Base-by-base conservation (phyloP, 768 basidiomycete genomes). In the Brasilioporus rufonigricans region DNA sequence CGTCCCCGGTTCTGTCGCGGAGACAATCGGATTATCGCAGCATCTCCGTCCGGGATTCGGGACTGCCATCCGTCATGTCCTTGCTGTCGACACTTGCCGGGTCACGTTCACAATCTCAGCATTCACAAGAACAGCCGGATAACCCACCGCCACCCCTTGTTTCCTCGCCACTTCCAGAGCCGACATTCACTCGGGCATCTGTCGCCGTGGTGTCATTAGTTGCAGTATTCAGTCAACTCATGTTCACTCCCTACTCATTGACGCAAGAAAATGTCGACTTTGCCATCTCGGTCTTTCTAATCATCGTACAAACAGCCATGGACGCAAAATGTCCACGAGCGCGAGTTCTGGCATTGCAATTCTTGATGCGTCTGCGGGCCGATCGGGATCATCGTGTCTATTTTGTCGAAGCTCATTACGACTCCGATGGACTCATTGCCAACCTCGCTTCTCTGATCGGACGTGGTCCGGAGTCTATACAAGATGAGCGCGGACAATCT, bases 321-420 rank as follows among this genome's bases (percentile, higher is more conserved):
- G 67, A 74, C 21, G 77, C 80, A 2, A 77, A 74, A 57, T 83
- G 83, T 10, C 61, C 82, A 0, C 76, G 81, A 38, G 86, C 88
- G 0, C 77, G 91, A 23, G 67, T 98, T 18, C 75, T 83, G 13
- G 78, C 87, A 5, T 74, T 98, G 19, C 91, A 93, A 65, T 97
- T 96, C 76, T 68, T 97, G 59, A 84, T 94, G 76, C 84, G 92
- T 14, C 75, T 98, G 19, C 80, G 96, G 52, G 93, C 90, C 1
- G 95, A 97, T 66, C 84, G 91, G 1, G 89, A 94, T 61, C 96
- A 99, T 65, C 79, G 87, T 12, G 64, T 98, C 38, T 97, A 86
- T 68, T 86, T 87, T 52, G 77, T 81, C 19, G 73, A 78, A 41
- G 71, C 70, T 16, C 74, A 72, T 19, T 77, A 78, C 58, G 87